Percentiles rank a stretch among this genome's conserved stretches.
Evolutionary conservation across 1,139 yeast species (phyloP).

Genomic region (Sugiyamaella castrensis): DNA sequence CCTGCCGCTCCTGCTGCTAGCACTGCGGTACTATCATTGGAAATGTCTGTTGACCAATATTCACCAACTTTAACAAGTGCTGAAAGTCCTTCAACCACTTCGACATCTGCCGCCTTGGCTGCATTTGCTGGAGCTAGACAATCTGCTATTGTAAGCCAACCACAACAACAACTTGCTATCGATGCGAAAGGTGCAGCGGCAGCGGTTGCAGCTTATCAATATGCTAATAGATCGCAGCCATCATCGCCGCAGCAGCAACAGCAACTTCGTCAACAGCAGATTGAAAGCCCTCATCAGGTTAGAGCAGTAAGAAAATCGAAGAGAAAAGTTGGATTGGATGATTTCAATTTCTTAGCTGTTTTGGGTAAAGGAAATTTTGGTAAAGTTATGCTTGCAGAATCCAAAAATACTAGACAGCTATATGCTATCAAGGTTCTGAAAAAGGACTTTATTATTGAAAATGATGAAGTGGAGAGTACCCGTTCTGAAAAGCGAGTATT

Average conservation of each 20-base stretch:
- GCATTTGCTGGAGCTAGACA: slow-evolving; percentile 2
- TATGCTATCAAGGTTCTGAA: slow-evolving; percentile 95
- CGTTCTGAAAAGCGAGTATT: slow-evolving; percentile 91
- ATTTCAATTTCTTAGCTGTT: slow-evolving; percentile 89
- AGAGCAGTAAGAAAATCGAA: slow-evolving; percentile 14
- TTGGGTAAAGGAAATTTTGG: slow-evolving; percentile 98
- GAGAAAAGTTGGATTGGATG: slow-evolving; percentile 88
- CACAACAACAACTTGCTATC: too few relatives aligned
- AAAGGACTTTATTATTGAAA: slow-evolving; percentile 91
- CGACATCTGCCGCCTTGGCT: slow-evolving; percentile 6
- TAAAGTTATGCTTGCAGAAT: slow-evolving; percentile 94
- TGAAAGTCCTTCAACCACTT: too few relatives aligned
- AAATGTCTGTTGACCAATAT: not conserved
- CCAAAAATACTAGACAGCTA: slow-evolving; percentile 69
- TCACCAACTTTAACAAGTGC: too few relatives aligned
- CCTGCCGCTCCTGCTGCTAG: not conserved
- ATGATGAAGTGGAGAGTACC: slow-evolving; percentile 94
- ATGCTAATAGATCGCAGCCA: slow-evolving; percentile 1
- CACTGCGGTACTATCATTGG: slow-evolving; percentile 1
- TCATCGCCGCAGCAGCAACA: slow-evolving; percentile 17
- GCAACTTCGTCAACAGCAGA: slow-evolving; percentile 13
- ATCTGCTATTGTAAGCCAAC: too few relatives aligned
- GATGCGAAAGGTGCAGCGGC: slow-evolving; percentile 7
- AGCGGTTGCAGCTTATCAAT: slow-evolving; percentile 7
- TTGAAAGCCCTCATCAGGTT: slow-evolving; percentile 14